A percentile compares a stretch with the other conserved stretches of the same genome.
phyloP scores from a whole-genome alignment of 768 basidiomycete species.

The Rickenella mellea region DNA sequence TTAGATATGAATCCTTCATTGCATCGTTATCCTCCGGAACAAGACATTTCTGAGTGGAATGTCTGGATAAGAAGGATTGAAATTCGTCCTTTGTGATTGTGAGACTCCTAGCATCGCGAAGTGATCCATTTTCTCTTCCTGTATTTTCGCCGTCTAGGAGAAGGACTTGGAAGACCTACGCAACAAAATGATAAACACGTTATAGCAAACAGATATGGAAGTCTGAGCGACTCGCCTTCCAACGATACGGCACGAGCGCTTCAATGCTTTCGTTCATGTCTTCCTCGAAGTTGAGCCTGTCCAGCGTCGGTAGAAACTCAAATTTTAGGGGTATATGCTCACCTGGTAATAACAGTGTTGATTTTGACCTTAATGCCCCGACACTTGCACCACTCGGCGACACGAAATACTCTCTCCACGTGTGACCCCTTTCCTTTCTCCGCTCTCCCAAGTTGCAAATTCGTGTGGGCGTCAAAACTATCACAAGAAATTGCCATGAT shows the following conservation, averaged over 20 bases:
- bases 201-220: background rate
- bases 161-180: slow-evolving; percentile 26
- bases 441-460: slow-evolving; percentile 21
- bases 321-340: slow-evolving; percentile 8
- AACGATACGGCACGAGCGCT: slow-evolving; percentile 24
- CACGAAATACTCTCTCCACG: slow-evolving; percentile 23
- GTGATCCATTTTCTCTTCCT: slow-evolving; percentile 18
- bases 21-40: slow-evolving; percentile 27
- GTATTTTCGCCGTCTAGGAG: slow-evolving; percentile 27
- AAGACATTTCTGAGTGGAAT: slow-evolving; percentile 16
- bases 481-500: slow-evolving; percentile 35
- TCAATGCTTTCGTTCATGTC: slow-evolving; percentile 30
- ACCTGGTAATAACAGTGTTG: slow-evolving; percentile 24
- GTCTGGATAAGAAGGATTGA: slow-evolving; percentile 22
- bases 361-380: slow-evolving; percentile 29
- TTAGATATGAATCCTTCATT: slow-evolving; percentile 29
- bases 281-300: slow-evolving; percentile 28
- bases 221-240: slow-evolving; percentile 22
- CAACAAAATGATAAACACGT: background rate
- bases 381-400: slow-evolving; percentile 24
- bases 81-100: slow-evolving; percentile 25
- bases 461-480: slow-evolving; percentile 26
- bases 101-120: slow-evolving; percentile 25
- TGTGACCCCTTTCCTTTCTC: slow-evolving; percentile 25
- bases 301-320: no score